Percentiles rank a stretch among this genome's conserved stretches.
phyloP scores from a whole-genome alignment of 305 asterid species.

The Solanum hybrid region DNA sequence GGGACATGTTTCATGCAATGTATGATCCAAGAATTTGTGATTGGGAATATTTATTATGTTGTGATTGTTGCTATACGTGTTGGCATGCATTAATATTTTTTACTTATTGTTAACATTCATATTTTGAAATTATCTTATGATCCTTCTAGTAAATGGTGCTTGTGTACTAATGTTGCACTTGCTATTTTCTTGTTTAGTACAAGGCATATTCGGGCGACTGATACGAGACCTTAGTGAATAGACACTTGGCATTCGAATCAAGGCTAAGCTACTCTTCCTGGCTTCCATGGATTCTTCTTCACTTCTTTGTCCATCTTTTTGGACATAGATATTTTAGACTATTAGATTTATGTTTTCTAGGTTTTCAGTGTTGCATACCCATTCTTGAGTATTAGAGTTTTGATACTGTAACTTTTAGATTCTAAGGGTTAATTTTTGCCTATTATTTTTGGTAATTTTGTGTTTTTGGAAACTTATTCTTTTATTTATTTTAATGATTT shows the following conservation, averaged over 20 bases:
- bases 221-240: not conserved
- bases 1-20: not conserved
- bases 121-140: not conserved
- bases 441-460: not conserved
- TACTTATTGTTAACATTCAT: not conserved
- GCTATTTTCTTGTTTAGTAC: too few species aligned
- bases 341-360: not conserved
- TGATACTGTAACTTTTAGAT: not conserved
- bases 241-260: not conserved
- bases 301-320: not conserved
- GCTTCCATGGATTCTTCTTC: not conserved
- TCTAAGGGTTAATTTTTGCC: not conserved
- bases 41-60: too few species aligned
- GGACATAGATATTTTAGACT: not conserved
- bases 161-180: not conserved
- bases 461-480: not conserved
- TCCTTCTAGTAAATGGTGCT: not conserved
- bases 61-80: not conserved
- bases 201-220: not conserved
- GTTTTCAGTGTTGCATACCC: not conserved
- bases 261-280: not conserved
- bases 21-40: not conserved
- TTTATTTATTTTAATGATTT: too few species aligned
- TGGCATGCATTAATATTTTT: not conserved
- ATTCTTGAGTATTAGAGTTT: not conserved